Conservation (phyloP, 2,329 filamentous ascomycete genomes). For the Trichothecium roseum region DNA sequence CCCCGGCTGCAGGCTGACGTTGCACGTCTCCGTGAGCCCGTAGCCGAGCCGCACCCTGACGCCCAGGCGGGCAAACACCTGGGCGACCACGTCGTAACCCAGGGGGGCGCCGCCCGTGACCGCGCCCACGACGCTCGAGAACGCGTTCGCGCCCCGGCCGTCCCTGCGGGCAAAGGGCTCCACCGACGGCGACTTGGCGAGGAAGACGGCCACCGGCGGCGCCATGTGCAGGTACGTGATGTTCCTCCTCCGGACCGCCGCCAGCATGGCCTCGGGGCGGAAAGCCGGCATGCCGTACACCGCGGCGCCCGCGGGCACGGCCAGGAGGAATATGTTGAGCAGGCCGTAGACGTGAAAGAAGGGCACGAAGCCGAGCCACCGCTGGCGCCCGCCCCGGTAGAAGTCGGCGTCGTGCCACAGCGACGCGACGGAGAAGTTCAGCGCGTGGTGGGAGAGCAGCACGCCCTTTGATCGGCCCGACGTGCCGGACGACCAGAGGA, state of each 20-base stretch:
- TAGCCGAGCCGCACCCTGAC: slow-evolving; percentile 48
- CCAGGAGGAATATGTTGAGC: slow-evolving; percentile 46
- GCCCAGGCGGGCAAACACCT: slow-evolving; percentile 51
- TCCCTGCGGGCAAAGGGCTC: slow-evolving; percentile 44
- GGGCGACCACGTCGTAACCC: slow-evolving; percentile 40
- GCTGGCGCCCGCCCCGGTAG: slow-evolving; percentile 22
- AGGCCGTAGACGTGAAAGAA: slow-evolving; percentile 58
- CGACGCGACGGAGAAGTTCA: slow-evolving; percentile 43
- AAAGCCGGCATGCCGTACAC: slow-evolving; percentile 64
- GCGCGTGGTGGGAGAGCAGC: slow-evolving; percentile 58
- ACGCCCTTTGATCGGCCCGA: slow-evolving; percentile 70
- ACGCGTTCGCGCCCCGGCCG: slow-evolving; percentile 33
- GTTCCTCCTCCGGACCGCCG: slow-evolving; percentile 46
- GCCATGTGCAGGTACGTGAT: slow-evolving; percentile 58
- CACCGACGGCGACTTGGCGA: slow-evolving; percentile 61
- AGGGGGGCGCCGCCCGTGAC: slow-evolving; percentile 56
- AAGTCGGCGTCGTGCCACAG: slow-evolving; percentile 39
- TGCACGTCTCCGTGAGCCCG: slow-evolving; percentile 67
- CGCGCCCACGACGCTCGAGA: slow-evolving; percentile 43
- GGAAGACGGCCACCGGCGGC: slow-evolving; percentile 58
- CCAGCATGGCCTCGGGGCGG: slow-evolving; percentile 55
- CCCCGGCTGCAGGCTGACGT: slow-evolving; percentile 50
- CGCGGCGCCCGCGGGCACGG: slow-evolving; percentile 38
- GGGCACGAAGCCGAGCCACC: slow-evolving; percentile 54
- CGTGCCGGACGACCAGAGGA: slow-evolving; percentile 46